A percentile compares a stretch with the other conserved stretches of the same genome.
These are phyloP conservation scores for Wallacemonas collosoma DNA, from an alignment of 208 protist genomes.

Conservation along the genomic window DNA sequence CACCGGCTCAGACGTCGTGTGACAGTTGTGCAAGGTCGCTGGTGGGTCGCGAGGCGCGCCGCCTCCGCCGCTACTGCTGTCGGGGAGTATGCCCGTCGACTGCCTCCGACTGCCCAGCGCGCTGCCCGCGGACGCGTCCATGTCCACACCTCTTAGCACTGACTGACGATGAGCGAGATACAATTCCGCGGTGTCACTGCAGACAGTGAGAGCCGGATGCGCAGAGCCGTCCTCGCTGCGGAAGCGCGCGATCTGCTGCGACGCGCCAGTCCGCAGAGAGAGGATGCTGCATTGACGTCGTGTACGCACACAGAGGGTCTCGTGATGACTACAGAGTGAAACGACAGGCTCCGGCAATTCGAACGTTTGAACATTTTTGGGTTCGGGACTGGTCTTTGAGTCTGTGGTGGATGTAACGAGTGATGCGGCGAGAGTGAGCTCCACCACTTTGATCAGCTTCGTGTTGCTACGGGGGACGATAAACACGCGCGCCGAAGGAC, in stretches of 20 bases:
- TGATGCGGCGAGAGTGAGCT: conserved; percentile 5
- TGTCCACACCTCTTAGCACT: conserved; percentile 3
- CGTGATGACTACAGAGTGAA: conserved; percentile 33
- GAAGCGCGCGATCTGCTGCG: conserved; percentile 56
- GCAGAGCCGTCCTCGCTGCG: conserved; percentile 7
- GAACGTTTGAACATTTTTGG: conserved; percentile 21
- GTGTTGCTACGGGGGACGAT: conserved; percentile 4
- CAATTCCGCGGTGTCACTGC: conserved; percentile 5
- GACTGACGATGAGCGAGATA: conserved; percentile 7
- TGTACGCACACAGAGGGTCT: conserved; percentile 71
- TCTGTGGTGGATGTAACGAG: not conserved
- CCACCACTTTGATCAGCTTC: conserved; percentile 30
- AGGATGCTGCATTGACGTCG: conserved; percentile 64
- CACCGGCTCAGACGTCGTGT: conserved; percentile 22
- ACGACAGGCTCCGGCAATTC: conserved; percentile 60
- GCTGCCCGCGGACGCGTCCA: not conserved
- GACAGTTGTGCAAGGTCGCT: conserved; percentile 16
- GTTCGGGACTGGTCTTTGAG: conserved; percentile 16
- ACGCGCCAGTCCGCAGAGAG: conserved; percentile 52
- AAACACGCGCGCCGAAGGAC: not conserved
- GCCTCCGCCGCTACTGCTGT: not conserved
- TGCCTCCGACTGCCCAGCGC: not conserved
- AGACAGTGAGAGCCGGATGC: conserved; percentile 6
- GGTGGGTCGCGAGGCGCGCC: not conserved
- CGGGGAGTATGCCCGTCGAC: not conserved